phyloP scores from a whole-genome alignment of 129 eudicot species.

The Tanacetum coccineum region DNA sequence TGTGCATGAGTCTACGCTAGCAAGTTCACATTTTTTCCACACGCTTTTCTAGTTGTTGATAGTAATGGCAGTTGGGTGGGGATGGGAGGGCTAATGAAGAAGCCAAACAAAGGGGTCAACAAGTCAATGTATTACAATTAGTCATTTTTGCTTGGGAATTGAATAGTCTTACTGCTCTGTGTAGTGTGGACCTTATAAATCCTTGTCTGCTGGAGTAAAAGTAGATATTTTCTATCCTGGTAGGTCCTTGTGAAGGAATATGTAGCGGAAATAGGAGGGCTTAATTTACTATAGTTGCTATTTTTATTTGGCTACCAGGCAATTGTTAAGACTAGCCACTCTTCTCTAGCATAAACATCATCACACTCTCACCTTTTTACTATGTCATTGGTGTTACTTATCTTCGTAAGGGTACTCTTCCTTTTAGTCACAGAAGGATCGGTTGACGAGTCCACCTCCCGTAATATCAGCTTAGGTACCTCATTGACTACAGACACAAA shows the following conservation, averaged over 20 bases:
- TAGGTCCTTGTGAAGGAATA: no score
- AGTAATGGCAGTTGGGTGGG: background rate
- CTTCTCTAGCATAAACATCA: constrained; percentile 6
- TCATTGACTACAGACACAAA: constrained; percentile 18
- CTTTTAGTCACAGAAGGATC: constrained; percentile 26
- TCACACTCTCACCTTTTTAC: constrained; percentile 4
- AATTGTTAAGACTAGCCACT: background rate
- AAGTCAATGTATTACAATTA: background rate
- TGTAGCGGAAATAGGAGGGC: background rate
- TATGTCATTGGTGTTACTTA: constrained; percentile 21
- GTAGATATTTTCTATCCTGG: background rate
- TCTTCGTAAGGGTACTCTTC: constrained; percentile 14
- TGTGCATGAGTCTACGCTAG: background rate
- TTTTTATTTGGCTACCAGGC: background rate
- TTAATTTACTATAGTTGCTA: constrained; percentile 1
- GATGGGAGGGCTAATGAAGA: background rate
- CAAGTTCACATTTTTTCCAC: background rate
- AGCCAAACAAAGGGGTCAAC: constrained; percentile 14
- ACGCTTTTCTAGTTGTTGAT: background rate
- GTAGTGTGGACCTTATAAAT: background rate
- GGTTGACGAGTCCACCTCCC: background rate
- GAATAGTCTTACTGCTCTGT: background rate
- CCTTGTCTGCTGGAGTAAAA: background rate
- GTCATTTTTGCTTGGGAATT: background rate
- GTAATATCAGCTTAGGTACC: constrained; percentile 29